phyloP scores from a whole-genome alignment of 2,329 filamentous ascomycete species.

The Aureobasidium sp. region DNA sequence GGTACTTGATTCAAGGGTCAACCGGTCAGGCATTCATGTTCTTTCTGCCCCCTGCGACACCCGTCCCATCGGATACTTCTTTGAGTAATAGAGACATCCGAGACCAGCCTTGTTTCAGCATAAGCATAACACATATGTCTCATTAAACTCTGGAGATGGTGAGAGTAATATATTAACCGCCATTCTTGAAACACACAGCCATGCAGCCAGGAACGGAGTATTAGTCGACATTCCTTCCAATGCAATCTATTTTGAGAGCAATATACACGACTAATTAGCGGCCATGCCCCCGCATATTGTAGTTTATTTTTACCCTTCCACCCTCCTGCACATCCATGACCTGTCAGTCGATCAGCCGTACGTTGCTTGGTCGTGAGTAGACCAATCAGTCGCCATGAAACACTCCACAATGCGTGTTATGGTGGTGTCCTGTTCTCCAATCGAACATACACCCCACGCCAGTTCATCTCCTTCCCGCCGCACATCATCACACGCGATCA shows the following conservation, averaged over 20 bases:
- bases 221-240: conserved; percentile 10
- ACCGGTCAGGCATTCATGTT: not conserved
- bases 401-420: not conserved
- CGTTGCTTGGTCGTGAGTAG: not conserved
- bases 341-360: conserved; percentile 2
- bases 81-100: not conserved
- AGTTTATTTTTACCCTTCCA: conserved; percentile 12
- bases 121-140: conserved; percentile 7
- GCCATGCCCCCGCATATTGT: not conserved
- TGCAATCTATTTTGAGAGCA: conserved; percentile 13
- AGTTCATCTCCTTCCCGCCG: not conserved
- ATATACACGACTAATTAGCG: conserved; percentile 3
- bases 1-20: not conserved
- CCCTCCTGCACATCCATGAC: not conserved
- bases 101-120: conserved; percentile 6
- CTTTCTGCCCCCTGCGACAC: not conserved
- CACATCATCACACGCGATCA: not conserved
- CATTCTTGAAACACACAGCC: conserved; percentile 10
- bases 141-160: not conserved
- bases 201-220: not conserved
- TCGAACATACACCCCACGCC: not conserved
- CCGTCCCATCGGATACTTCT: not conserved
- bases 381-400: not conserved
- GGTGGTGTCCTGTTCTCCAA: not conserved
- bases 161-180: conserved; percentile 12